Conservation (phyloP, 1,284 basidiomycete genomes). For the Cryptococcus sp. region DNA sequence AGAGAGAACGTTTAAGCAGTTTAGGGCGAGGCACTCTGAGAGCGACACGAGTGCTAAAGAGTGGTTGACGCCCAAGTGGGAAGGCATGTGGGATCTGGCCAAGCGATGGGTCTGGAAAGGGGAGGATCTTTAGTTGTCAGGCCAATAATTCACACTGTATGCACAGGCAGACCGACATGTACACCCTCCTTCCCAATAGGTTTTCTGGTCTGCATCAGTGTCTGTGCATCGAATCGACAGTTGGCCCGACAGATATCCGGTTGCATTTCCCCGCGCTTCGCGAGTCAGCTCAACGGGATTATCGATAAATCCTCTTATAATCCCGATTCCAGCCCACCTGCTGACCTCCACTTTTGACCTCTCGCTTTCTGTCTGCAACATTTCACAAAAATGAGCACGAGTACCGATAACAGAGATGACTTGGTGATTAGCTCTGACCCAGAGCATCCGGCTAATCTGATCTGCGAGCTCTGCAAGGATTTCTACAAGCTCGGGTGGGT, state of each 20-base stretch:
- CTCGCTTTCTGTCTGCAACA: too few relatives aligned
- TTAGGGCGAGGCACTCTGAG: conserved; percentile 78
- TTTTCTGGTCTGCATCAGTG: too few relatives aligned
- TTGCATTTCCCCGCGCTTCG: too few relatives aligned
- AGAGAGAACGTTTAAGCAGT: conserved; percentile 73
- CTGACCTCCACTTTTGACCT: too few relatives aligned
- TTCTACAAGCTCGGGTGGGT: conserved; percentile 58
- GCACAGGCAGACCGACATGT: too few relatives aligned
- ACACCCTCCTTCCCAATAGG: too few relatives aligned
- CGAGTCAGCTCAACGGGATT: too few relatives aligned
- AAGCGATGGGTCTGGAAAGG: conserved; percentile 58
- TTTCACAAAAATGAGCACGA: background rate
- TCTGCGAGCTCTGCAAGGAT: conserved; percentile 64
- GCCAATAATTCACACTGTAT: too few relatives aligned
- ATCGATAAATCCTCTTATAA: too few relatives aligned
- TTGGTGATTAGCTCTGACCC: conserved; percentile 49
- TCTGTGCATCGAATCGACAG: too few relatives aligned
- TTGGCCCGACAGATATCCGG: too few relatives aligned
- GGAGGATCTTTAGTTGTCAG: conserved; percentile 44
- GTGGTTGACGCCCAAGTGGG: conserved; percentile 71
- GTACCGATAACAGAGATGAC: conserved; percentile 32
- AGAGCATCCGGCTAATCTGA: conserved; percentile 70
- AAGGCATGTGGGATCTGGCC: conserved; percentile 89
- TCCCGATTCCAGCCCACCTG: too few relatives aligned
- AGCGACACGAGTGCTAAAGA: conserved; percentile 82